Evolutionary conservation across 305 asterid species (phyloP).

Genomic region (Salvia sclarea): DNA sequence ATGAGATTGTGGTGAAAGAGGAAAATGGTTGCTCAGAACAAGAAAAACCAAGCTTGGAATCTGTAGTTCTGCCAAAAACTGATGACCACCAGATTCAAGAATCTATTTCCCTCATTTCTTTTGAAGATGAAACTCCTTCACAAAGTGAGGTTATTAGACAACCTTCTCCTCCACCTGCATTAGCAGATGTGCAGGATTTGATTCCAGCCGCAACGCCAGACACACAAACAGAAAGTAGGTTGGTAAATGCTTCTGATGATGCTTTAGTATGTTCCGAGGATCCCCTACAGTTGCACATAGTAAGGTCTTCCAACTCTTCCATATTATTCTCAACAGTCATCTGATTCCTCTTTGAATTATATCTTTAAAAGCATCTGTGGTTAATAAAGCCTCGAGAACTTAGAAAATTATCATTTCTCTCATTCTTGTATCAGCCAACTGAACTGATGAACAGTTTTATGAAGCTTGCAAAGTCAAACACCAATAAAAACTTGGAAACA

Average conservation of each 20-base stretch:
- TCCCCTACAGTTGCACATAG: constrained; percentile 92
- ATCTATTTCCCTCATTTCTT: constrained; percentile 73
- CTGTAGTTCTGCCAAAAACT: constrained; percentile 44
- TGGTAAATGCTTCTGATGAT: constrained; percentile 49
- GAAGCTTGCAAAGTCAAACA: constrained; percentile 89
- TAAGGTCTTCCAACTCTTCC: constrained; percentile 44
- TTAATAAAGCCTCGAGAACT: constrained; percentile 25
- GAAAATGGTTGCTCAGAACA: constrained; percentile 46
- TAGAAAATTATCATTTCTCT: constrained; percentile 26
- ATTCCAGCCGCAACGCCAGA: constrained; percentile 51
- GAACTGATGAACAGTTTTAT: constrained; percentile 86
- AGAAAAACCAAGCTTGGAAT: constrained; percentile 49
- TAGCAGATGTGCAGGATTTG: constrained; percentile 89
- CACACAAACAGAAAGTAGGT: constrained; percentile 46
- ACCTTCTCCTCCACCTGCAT: constrained; percentile 80
- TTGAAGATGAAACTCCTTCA: constrained; percentile 63
- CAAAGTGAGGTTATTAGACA: constrained; percentile 53
- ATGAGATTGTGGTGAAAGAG: constrained; percentile 43
- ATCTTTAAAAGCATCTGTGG: not conserved
- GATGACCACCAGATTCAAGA: constrained; percentile 53
- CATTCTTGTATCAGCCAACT: constrained; percentile 62
- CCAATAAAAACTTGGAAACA: constrained; percentile 83
- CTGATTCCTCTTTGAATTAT: constrained; percentile 19
- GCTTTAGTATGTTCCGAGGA: constrained; percentile 67
- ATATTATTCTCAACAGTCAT: constrained; percentile 22